Percentiles rank a stretch among this genome's conserved stretches.
These are phyloP conservation scores for Aureobasidium sp. DNA, from an alignment of 2,329 filamentous ascomycete genomes.

Conservation along the genomic window DNA sequence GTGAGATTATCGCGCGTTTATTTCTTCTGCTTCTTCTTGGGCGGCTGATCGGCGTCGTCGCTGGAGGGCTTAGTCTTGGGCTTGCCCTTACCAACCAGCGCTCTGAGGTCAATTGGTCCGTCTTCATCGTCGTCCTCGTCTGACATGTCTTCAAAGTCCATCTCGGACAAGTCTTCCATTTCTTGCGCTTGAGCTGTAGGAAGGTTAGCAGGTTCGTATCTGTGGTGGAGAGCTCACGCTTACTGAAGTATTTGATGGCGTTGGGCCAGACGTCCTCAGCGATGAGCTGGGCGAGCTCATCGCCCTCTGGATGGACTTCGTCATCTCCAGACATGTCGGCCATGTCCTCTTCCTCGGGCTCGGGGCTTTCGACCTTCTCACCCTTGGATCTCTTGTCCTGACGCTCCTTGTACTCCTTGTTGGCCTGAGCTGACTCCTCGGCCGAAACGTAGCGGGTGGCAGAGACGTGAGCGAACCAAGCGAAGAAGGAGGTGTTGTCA, in stretches of 20 bases:
- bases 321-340: constrained; percentile 59
- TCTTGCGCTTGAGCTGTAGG: constrained; percentile 52
- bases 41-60: constrained; percentile 23
- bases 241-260: constrained; percentile 87
- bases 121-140: constrained; percentile 48
- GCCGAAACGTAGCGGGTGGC: constrained; percentile 60
- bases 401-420: constrained; percentile 53
- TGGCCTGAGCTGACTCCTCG: constrained; percentile 61
- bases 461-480: constrained; percentile 70
- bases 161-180: constrained; percentile 55
- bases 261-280: constrained; percentile 84
- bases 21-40: constrained; percentile 34
- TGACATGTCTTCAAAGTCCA: constrained; percentile 35
- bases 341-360: constrained; percentile 51
- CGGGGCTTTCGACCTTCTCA: constrained; percentile 35
- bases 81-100: constrained; percentile 41
- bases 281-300: constrained; percentile 71
- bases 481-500: constrained; percentile 67
- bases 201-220: not conserved
- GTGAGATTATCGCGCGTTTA: constrained; percentile 5
- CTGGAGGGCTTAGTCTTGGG: constrained; percentile 23
- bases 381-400: constrained; percentile 40
- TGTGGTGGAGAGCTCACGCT: constrained; percentile 32
- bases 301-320: constrained; percentile 83
- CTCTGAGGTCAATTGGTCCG: constrained; percentile 41